A percentile compares a stretch with the other conserved stretches of the same genome.
phyloP scores from a whole-genome alignment of 768 basidiomycete species.

The Mycena latifolia region DNA sequence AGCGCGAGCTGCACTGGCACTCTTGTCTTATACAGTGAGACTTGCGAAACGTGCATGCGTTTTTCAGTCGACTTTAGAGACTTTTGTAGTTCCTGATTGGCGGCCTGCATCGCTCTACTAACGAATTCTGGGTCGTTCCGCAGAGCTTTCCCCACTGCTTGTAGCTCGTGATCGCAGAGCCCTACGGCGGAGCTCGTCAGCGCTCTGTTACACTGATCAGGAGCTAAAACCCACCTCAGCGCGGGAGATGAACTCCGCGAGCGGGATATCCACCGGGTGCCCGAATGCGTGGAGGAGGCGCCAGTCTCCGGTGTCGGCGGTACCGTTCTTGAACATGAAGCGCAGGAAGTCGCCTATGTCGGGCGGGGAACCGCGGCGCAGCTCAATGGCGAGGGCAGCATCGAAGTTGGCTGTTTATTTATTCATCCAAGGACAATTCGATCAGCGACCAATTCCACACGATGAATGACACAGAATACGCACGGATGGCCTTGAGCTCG shows the following conservation, averaged over 20 bases:
- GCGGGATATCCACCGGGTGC: conserved; percentile 79
- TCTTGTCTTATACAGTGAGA: no score
- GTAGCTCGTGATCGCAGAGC: conserved; percentile 65
- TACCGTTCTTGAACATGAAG: conserved; percentile 89
- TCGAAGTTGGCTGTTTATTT: conserved; percentile 81
- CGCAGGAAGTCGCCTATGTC: conserved; percentile 86
- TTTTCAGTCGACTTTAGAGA: no score
- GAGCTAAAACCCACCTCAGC: no score
- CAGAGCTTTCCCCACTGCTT: conserved; percentile 65
- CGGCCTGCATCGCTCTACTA: not conserved
- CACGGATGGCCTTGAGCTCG: conserved; percentile 73
- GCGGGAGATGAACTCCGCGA: conserved; percentile 89
- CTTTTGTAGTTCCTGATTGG: no score
- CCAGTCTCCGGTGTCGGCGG: conserved; percentile 62
- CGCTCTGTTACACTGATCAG: not conserved
- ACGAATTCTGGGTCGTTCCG: conserved; percentile 39
- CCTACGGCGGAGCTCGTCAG: conserved; percentile 38
- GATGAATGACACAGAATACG: conserved; percentile 48
- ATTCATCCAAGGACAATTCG: no score
- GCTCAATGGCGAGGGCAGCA: conserved; percentile 82
- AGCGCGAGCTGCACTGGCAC: not conserved
- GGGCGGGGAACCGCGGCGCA: conserved; percentile 79
- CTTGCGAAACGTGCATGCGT: no score
- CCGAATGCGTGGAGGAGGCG: conserved; percentile 80
- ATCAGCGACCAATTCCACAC: no score